Evolutionary conservation across 257 asterid genomes (phyloP).

Genomic region (Penstemon davidsonii): DNA sequence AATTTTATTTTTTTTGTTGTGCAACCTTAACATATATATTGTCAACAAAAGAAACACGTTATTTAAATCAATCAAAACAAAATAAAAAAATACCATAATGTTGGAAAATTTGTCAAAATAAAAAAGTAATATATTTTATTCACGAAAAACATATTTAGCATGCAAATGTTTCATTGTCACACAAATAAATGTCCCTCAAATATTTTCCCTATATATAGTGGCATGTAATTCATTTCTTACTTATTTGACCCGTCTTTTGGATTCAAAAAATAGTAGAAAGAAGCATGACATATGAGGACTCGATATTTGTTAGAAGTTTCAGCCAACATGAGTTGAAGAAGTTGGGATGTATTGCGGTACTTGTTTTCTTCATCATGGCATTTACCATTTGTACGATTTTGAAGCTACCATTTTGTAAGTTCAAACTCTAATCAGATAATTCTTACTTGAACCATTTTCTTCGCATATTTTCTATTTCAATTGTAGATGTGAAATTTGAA

Average conservation of each 20-base stretch:
- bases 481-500: not conserved
- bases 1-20: no score
- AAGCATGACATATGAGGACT: conserved; percentile 27
- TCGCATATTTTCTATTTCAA: not conserved
- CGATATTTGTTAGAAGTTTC: conserved; percentile 40
- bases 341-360: conserved; percentile 34
- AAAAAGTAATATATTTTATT: not conserved
- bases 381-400: conserved; percentile 26
- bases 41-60: no score
- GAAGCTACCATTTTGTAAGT: conserved; percentile 41
- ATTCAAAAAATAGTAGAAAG: not conserved
- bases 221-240: not conserved
- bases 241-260: not conserved
- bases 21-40: no score
- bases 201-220: not conserved
- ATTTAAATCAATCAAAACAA: not conserved
- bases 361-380: conserved; percentile 34
- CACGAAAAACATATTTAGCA: no score
- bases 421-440: not conserved
- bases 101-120: not conserved
- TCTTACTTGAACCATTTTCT: not conserved
- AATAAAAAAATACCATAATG: conserved; percentile 8
- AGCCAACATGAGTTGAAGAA: conserved; percentile 38
- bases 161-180: not conserved
- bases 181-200: not conserved